Evolutionary conservation across 371 early-diverging fungal genomes (phyloP), one percentile per base, ranked within the genome.

Genomic region (Mortierella sp.): DNA sequence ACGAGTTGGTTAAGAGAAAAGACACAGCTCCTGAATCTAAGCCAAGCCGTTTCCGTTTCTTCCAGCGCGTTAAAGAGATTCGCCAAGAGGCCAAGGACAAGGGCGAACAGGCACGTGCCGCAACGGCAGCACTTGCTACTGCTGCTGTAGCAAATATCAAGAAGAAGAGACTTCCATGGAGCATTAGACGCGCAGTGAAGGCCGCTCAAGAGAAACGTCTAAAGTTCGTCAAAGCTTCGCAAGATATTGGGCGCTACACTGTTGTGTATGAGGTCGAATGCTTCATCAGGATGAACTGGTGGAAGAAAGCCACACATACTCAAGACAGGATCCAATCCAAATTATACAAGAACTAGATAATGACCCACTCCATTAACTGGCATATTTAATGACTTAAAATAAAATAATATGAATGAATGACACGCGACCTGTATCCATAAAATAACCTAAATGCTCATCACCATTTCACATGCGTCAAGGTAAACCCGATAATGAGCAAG

Each of bases 171-270:
- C 40, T 77, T 32, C 56, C 64, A 0, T 72, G 68, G 73, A 42
- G 66, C 13, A 55, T 61, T n/a, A 43, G 56, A 15, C 66, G 73
- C 13, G 54, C 56, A 22, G 4, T 69, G 31, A 49, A 37, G 31
- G 62, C 66, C 58, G 70, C 66, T 1, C 53, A 68, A 45, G 69
- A 64, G 66, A 37, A 59, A 19, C 68, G 79, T 23, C 42, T 56
- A 40, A 32, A 34, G 53, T 37, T 78, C 42, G 60, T 78, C 62
- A 65, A 61, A 51, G 62, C 66, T 1, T 69, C 79, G 29, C 79
- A 78, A 49, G 79, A 73, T 62, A 78, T 78, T 63, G 79, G 79
- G 5, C 73, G 79, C n/a, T 78, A 61, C 60, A 65, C 66, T 13
- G 43, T 78, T 22, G 22, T 78, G 35, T 78, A 69, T 32, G 62